phyloP scores from a whole-genome alignment of 805 yeast genomes.

The Clavispora santaluciae region DNA sequence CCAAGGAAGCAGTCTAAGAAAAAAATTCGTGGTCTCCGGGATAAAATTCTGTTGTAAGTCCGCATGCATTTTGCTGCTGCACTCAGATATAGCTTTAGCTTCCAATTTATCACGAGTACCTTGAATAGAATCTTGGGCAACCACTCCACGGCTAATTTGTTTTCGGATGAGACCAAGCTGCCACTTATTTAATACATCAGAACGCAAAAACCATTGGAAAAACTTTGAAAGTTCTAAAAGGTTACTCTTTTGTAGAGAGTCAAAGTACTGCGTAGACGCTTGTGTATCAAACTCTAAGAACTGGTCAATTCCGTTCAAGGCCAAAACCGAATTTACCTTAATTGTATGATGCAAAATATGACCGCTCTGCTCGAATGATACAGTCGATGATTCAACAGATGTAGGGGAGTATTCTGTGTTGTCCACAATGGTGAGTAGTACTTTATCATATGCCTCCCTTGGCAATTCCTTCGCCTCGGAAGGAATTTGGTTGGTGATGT shows the following conservation, averaged over 20 bases:
- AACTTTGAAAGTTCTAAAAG: slow-evolving; percentile 30
- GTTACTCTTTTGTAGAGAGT: slow-evolving; percentile 30
- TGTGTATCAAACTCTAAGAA: slow-evolving; percentile 27
- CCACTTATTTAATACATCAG: slow-evolving; percentile 23
- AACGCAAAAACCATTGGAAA: slow-evolving; percentile 23
- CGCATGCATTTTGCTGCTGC: slow-evolving; percentile 27
- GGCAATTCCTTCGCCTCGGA: slow-evolving; percentile 10
- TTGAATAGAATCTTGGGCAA: slow-evolving; percentile 14
- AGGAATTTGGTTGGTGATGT: slow-evolving; percentile 19
- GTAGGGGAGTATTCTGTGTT: slow-evolving; percentile 34
- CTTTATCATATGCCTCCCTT: slow-evolving; percentile 17
- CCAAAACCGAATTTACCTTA: slow-evolving; percentile 27
- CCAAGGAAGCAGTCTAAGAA: slow-evolving; percentile 31
- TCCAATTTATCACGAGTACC: slow-evolving; percentile 18
- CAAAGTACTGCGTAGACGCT: slow-evolving; percentile 28
- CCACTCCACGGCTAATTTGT: slow-evolving; percentile 10
- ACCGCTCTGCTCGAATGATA: slow-evolving; percentile 14
- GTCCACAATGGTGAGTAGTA: slow-evolving; percentile 33
- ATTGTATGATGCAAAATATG: slow-evolving; percentile 22
- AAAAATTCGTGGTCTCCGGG: slow-evolving; percentile 28
- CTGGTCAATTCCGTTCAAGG: slow-evolving; percentile 25
- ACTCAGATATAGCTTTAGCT: slow-evolving; percentile 21
- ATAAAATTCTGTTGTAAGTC: slow-evolving; percentile 33
- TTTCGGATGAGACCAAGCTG: slow-evolving; percentile 10
- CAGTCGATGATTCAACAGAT: slow-evolving; percentile 26